Percentiles rank a stretch among this genome's conserved stretches.
phyloP scores from a whole-genome alignment of 1,284 basidiomycete species.

The Naganishia sp. region DNA sequence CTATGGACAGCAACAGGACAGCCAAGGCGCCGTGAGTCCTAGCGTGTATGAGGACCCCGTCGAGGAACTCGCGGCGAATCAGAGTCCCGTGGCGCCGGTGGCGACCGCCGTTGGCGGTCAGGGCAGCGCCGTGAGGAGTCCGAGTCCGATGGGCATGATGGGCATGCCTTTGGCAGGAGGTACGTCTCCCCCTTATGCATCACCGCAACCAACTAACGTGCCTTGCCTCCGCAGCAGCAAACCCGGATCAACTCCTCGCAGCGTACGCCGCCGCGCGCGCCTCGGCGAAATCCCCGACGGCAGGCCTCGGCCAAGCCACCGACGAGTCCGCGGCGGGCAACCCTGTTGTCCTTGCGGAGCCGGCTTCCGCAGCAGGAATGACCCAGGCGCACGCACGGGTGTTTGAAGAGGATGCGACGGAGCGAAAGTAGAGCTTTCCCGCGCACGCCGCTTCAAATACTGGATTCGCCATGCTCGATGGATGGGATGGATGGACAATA shows the following conservation, averaged over 20 bases:
- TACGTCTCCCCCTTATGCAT: constrained; percentile 5
- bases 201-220: too few species aligned
- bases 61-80: constrained; percentile 5
- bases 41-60: constrained; percentile 16
- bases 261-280: constrained; percentile 46
- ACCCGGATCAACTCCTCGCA: constrained; percentile 53
- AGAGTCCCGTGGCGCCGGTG: neutral
- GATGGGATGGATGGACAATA: too few species aligned
- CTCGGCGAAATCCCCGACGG: constrained; percentile 21
- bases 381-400: too few species aligned
- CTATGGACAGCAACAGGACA: too few species aligned
- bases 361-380: too few species aligned
- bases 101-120: neutral
- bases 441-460: too few species aligned
- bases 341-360: too few species aligned
- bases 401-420: too few species aligned
- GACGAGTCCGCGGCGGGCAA: too few species aligned
- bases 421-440: too few species aligned
- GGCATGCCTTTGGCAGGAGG: constrained; percentile 30
- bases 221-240: constrained; percentile 39
- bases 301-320: neutral
- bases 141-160: constrained; percentile 36
- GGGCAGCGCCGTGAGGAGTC: constrained; percentile 10
- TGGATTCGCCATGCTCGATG: too few species aligned
- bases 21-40: neutral